phyloP scores from a whole-genome alignment of 2,329 filamentous ascomycete species.

The Rhynchosporium graminicola region DNA sequence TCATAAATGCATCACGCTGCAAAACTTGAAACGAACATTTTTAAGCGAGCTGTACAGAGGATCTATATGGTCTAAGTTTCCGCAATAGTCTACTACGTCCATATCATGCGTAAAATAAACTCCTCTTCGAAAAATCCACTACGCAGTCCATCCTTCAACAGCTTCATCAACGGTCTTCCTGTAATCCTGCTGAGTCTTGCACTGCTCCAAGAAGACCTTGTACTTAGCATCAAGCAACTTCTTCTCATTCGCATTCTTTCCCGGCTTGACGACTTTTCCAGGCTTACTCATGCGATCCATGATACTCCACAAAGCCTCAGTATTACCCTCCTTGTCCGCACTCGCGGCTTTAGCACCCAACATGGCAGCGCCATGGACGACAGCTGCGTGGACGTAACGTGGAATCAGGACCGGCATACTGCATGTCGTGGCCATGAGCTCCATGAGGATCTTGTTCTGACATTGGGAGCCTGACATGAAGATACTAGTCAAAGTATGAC shows the following conservation, averaged over 20 bases:
- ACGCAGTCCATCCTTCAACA: constrained; percentile 45
- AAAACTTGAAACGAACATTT: no score
- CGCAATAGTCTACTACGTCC: no score
- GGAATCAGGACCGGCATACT: constrained; percentile 92
- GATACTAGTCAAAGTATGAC: constrained; percentile 85
- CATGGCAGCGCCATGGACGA: constrained; percentile 98
- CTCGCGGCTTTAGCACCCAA: constrained; percentile 95
- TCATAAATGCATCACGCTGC: no score
- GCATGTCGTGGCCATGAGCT: constrained; percentile 86
- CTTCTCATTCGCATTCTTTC: constrained; percentile 71
- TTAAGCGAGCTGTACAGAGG: no score
- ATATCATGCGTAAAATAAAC: no score
- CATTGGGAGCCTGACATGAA: constrained; percentile 99
- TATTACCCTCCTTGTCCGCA: constrained; percentile 72
- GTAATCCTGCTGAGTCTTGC: constrained; percentile 80
- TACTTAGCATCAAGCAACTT: constrained; percentile 86
- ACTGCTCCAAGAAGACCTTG: constrained; percentile 92
- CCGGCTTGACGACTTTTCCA: constrained; percentile 78
- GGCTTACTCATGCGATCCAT: constrained; percentile 98
- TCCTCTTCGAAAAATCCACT: not conserved
- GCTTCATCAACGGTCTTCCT: constrained; percentile 73
- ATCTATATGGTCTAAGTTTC: no score
- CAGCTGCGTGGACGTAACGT: constrained; percentile 89
- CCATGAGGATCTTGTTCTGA: constrained; percentile 91
- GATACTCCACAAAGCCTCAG: constrained; percentile 89